Conservation (phyloP, 257 asterid genomes). For the Ophiorrhiza pumila region DNA sequence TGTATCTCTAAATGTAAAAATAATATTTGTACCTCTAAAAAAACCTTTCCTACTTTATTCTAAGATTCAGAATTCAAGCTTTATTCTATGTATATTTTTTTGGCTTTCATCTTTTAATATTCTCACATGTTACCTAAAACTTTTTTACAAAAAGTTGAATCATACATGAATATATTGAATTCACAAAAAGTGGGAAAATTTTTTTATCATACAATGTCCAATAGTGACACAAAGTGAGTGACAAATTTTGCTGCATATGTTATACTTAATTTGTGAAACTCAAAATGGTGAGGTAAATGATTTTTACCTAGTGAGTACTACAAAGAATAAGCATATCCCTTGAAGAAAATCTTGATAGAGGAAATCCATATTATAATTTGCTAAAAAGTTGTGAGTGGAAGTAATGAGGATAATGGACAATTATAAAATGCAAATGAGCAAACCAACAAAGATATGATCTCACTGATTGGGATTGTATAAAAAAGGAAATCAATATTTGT, state of each 20-base stretch:
- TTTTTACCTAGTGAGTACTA: background rate
- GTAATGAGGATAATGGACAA: conserved; percentile 9
- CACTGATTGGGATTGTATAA: background rate
- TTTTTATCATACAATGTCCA: background rate
- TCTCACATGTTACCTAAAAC: background rate
- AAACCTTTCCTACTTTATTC: background rate
- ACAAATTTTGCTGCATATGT: background rate
- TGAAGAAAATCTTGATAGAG: no score
- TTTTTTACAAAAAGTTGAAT: background rate
- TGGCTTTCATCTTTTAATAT: background rate
- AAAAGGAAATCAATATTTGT: conserved; percentile 5
- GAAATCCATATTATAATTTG: background rate
- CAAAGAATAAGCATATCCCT: no score
- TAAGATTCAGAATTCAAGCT: background rate
- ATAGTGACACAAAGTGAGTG: background rate
- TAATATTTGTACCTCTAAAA: background rate
- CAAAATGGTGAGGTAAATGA: no score
- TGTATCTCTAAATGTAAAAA: background rate
- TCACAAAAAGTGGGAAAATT: background rate
- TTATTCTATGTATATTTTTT: background rate
- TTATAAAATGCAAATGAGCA: background rate
- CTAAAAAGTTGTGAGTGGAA: conserved; percentile 6
- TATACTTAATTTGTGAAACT: no score
- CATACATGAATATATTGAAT: background rate
- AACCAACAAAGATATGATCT: conserved; percentile 5